Conservation (phyloP, 2,329 filamentous ascomycete genomes). For the Ascochyta lentis region DNA sequence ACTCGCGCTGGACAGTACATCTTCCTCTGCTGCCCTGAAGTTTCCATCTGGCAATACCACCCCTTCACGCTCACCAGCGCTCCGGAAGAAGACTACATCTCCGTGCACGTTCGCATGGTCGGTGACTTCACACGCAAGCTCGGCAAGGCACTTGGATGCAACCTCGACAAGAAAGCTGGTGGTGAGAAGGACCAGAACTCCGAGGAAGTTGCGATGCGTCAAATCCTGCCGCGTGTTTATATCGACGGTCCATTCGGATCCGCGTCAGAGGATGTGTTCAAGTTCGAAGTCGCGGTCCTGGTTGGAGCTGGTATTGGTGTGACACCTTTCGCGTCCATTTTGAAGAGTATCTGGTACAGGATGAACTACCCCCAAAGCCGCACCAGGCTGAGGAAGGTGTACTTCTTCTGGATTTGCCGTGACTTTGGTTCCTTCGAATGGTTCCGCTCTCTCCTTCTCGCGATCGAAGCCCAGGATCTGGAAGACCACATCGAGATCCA, state of each 20-base stretch:
- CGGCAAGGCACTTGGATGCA: constrained; percentile 75
- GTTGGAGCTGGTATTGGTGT: constrained; percentile 61
- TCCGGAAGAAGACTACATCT: constrained; percentile 89
- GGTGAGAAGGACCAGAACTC: constrained; percentile 61
- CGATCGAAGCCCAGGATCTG: constrained; percentile 85
- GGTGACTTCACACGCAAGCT: constrained; percentile 80
- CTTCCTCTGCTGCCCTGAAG: constrained; percentile 84
- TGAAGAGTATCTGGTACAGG: constrained; percentile 90
- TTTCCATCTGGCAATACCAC: constrained; percentile 88
- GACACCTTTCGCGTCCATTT: constrained; percentile 60
- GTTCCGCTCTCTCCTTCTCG: constrained; percentile 83
- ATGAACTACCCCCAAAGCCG: constrained; percentile 87
- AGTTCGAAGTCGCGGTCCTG: constrained; percentile 60
- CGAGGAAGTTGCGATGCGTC: constrained; percentile 71
- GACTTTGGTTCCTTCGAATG: constrained; percentile 90
- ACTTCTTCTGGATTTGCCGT: constrained; percentile 92
- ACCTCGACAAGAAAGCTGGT: constrained; percentile 65
- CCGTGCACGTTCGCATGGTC: constrained; percentile 82
- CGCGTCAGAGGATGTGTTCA: constrained; percentile 88
- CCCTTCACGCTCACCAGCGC: constrained; percentile 87
- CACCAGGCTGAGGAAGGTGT: constrained; percentile 82
- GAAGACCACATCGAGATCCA: constrained; percentile 88
- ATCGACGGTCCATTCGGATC: constrained; percentile 86
- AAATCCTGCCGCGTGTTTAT: constrained; percentile 79
- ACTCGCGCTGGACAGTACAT: constrained; percentile 84